Conservation (phyloP, 192 early-diverging fungal species). For the Glomus cerebriforme region DNA sequence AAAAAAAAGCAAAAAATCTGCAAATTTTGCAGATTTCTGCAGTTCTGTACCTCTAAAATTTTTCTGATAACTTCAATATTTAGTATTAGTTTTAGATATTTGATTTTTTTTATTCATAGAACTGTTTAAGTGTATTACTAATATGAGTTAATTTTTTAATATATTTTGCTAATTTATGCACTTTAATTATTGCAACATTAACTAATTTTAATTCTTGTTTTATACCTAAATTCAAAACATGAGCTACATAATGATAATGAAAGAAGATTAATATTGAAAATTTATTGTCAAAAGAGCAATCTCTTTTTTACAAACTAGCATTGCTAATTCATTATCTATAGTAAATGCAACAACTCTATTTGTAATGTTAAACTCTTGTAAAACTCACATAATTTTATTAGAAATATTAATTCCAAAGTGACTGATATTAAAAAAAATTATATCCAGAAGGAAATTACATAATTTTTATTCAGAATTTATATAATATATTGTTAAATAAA, state of each 20-base stretch:
- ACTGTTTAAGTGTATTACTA: no score
- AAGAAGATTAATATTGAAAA: neutral
- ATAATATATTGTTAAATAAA: slow-evolving; percentile 7
- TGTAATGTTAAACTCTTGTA: neutral
- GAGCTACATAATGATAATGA: slow-evolving; percentile 5
- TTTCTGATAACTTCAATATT: no score
- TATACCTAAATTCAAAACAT: neutral
- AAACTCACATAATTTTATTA: neutral
- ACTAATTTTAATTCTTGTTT: neutral
- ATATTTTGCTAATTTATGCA: neutral
- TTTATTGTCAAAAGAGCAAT: neutral
- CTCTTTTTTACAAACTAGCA: neutral
- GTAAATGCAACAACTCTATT: neutral
- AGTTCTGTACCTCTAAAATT: no score
- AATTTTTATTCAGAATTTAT: neutral
- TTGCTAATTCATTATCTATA: slow-evolving; percentile 2
- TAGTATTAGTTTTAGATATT: no score
- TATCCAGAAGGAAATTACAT: neutral
- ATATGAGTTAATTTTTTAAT: no score
- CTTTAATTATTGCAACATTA: neutral
- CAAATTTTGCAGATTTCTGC: no score
- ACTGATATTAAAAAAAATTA: neutral
- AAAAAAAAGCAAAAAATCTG: no score
- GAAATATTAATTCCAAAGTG: neutral
- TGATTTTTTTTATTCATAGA: no score